Base-by-base conservation (phyloP, 352 stramenopile species). In the Salisapilia sapeloensis region DNA sequence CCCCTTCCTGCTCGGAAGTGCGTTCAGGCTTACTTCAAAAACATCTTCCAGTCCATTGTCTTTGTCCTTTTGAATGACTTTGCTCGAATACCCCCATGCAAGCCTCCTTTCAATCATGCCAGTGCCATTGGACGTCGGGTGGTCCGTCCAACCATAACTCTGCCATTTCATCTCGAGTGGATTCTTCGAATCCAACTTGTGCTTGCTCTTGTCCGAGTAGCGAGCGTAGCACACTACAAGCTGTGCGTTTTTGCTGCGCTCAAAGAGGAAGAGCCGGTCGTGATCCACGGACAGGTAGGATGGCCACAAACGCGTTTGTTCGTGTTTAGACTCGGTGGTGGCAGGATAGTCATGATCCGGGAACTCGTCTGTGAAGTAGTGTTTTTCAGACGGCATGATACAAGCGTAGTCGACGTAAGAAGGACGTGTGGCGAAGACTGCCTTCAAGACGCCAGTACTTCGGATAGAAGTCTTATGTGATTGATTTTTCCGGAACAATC, bases 131-230 rank as follows among this genome's bases (percentile, higher is more conserved):
- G 40, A 78, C 25, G 57, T 78, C 9, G 65, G 69, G 38, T 75
- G 49, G 13, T 37, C 36, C 4, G 69, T 84, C 69, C 69, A 84
- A 23, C 69, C 69, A 38, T 77, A 84, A 44, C 65, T 82, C 48
- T 80, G 63, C 69, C 69, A 84, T 35, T 77, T 79, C 51, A 84
- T 80, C 44, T 84, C 65, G 28, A 84, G 48, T 24, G 69, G 69
- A 46, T 48, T 67, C 40, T 77, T 76, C 14, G 53, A 36, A 46
- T 84, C 54, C 26, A 82, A 39, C 26, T 60, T 42, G 6, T 56
- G 57, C 24, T 52, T 38, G 19, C 53, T 47, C 32, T 50, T 54
- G 56, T 80, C 48, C 2, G 47, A 34, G 44, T 76, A 82, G 33
- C 75, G 79, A 38, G 65, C 69, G 20, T 59, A 54, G 49, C 80